phyloP scores from a whole-genome alignment of 371 early-diverging fungal genomes.

The Rhizopus arrhizus region DNA sequence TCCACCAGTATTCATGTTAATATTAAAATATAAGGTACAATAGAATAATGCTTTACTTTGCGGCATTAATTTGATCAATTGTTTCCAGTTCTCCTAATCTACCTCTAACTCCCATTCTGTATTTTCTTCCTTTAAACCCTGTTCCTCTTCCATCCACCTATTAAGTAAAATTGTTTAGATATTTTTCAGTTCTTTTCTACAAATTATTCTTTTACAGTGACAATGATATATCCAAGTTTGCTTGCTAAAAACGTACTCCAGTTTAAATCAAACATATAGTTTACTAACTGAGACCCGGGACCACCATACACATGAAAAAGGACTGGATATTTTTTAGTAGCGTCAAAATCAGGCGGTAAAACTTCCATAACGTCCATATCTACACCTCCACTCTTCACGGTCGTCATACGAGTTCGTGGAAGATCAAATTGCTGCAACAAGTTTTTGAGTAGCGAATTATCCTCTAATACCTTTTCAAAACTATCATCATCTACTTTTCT shows the following conservation, averaged over 20 bases:
- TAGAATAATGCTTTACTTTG: constrained; percentile 38
- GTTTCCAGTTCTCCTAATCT: constrained; percentile 83
- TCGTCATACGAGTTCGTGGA: constrained; percentile 59
- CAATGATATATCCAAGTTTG: constrained; percentile 65
- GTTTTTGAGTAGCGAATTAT: constrained; percentile 51
- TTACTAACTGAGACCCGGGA: constrained; percentile 84
- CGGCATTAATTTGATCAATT: constrained; percentile 86
- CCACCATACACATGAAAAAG: constrained; percentile 91
- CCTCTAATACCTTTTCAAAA: constrained; percentile 58
- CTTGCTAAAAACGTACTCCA: constrained; percentile 71
- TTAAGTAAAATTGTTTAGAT: not conserved
- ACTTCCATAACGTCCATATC: constrained; percentile 70
- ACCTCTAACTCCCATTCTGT: constrained; percentile 70
- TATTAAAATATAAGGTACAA: not conserved
- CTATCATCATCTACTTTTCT: constrained; percentile 48
- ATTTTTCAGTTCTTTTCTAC: not conserved
- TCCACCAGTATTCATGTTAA: not conserved
- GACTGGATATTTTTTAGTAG: constrained; percentile 73
- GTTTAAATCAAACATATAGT: constrained; percentile 63
- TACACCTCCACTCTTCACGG: constrained; percentile 57
- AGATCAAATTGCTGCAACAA: constrained; percentile 50
- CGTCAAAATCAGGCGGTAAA: constrained; percentile 82
- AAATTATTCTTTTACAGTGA: constrained; percentile 35
- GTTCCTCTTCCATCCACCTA: constrained; percentile 89
- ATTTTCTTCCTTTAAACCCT: constrained; percentile 81